Conservation (phyloP, 768 basidiomycete species). For the Nevesoporus exiguus region DNA sequence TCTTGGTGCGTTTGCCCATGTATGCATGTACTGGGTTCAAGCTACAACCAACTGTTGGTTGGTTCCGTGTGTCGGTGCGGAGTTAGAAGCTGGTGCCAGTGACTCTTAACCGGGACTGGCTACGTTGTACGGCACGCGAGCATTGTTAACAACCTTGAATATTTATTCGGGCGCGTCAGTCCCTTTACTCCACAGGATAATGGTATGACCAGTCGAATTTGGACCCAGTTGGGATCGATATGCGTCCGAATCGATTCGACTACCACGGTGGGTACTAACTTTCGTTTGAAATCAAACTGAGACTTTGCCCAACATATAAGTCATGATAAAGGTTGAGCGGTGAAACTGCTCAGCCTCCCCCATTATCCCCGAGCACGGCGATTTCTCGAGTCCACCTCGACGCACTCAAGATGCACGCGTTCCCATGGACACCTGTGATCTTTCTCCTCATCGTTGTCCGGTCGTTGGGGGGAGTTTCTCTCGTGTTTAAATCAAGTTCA, state of each 20-base stretch:
- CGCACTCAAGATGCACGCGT: constrained; percentile 21
- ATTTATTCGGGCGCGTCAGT: background rate
- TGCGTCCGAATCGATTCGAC: background rate
- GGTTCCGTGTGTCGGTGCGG: background rate
- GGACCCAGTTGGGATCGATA: background rate
- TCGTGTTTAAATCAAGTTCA: constrained; percentile 7
- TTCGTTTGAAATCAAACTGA: constrained; percentile 11
- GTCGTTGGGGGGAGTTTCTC: constrained; percentile 18
- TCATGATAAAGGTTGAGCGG: background rate
- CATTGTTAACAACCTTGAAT: background rate
- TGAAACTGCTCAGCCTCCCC: background rate
- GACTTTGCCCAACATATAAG: constrained; percentile 9
- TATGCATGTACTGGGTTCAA: background rate
- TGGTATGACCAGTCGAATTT: background rate
- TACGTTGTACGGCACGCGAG: background rate
- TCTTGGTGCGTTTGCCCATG: constrained; percentile 42
- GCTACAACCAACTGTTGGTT: no score
- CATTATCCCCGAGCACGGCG: constrained; percentile 3
- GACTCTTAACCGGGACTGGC: no score
- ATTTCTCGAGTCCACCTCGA: constrained; percentile 15
- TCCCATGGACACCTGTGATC: constrained; percentile 10
- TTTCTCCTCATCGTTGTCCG: constrained; percentile 13
- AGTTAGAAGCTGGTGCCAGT: background rate
- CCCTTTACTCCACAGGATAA: background rate
- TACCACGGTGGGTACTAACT: background rate